phyloP scores from a whole-genome alignment of 2,329 filamentous ascomycete species.

The Gnomoniopsis smithogilvyi region DNA sequence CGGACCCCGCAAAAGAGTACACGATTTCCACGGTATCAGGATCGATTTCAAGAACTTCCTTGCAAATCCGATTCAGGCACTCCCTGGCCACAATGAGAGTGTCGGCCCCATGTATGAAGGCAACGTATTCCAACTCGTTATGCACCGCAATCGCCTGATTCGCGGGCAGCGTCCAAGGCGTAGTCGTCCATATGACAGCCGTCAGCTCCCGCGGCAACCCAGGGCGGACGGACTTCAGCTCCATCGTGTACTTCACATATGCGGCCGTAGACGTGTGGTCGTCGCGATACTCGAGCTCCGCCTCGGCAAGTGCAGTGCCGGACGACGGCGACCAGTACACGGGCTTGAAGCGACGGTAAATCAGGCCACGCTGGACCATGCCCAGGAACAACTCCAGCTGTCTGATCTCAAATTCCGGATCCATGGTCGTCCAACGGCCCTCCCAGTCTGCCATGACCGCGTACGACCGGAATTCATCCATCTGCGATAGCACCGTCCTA shows the following conservation, averaged over 20 bases:
- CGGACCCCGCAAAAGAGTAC: slow-evolving; percentile 45
- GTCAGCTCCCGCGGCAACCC: slow-evolving; percentile 50
- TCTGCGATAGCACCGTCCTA: slow-evolving; percentile 69
- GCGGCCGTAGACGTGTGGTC: slow-evolving; percentile 68
- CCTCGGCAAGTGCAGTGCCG: slow-evolving; percentile 75
- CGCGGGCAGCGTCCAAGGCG: slow-evolving; percentile 93
- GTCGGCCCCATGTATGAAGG: slow-evolving; percentile 56
- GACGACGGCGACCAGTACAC: slow-evolving; percentile 86
- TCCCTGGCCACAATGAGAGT: slow-evolving; percentile 70
- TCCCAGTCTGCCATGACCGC: slow-evolving; percentile 82
- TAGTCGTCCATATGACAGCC: slow-evolving; percentile 98
- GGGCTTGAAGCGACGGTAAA: slow-evolving; percentile 76
- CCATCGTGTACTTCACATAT: slow-evolving; percentile 76
- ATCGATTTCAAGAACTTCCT: slow-evolving; percentile 46
- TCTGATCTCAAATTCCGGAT: slow-evolving; percentile 67
- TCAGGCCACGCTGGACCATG: slow-evolving; percentile 69
- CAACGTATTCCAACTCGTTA: slow-evolving; percentile 67
- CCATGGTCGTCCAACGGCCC: slow-evolving; percentile 75
- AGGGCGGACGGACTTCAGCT: slow-evolving; percentile 36
- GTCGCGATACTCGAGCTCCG: slow-evolving; percentile 80
- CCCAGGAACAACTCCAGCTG: slow-evolving; percentile 73
- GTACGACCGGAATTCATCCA: slow-evolving; percentile 68
- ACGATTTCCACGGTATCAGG: slow-evolving; percentile 7
- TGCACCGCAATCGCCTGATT: slow-evolving; percentile 87
- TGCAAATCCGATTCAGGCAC: slow-evolving; percentile 59